Evolutionary conservation across 2,329 filamentous ascomycete genomes (phyloP).

Genomic region (Purpureocillium lavendulum): DNA sequence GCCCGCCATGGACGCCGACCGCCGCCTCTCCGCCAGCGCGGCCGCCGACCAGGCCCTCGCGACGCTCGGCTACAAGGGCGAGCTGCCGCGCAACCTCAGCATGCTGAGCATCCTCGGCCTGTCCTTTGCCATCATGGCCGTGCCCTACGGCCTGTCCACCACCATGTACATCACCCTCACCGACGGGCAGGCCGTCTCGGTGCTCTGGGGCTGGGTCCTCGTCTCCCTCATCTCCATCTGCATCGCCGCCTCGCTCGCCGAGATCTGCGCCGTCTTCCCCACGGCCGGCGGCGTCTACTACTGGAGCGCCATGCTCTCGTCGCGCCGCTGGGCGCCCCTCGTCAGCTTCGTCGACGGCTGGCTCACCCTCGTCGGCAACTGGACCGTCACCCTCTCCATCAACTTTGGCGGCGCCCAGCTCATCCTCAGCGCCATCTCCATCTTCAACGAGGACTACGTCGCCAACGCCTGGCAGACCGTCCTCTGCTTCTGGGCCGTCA

Average conservation of each 20-base stretch:
- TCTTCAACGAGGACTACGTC: constrained; percentile 53
- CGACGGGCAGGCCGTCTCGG: constrained; percentile 64
- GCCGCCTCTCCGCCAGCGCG: constrained; percentile 9
- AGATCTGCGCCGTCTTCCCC: constrained; percentile 62
- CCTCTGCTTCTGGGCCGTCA: constrained; percentile 63
- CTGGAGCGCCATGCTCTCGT: constrained; percentile 62
- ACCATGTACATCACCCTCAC: constrained; percentile 47
- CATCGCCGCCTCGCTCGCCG: constrained; percentile 61
- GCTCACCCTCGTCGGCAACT: constrained; percentile 67
- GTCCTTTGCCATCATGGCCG: constrained; percentile 44
- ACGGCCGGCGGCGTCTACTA: constrained; percentile 60
- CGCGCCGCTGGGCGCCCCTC: constrained; percentile 50
- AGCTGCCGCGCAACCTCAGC: constrained; percentile 41
- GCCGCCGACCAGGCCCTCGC: constrained; percentile 35
- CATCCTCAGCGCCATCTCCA: constrained; percentile 57
- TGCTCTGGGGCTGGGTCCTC: constrained; percentile 62
- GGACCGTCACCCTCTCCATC: constrained; percentile 60
- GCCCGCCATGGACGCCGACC: constrained; percentile 4
- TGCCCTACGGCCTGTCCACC: constrained; percentile 40
- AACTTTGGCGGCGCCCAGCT: constrained; percentile 65
- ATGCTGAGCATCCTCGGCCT: constrained; percentile 39
- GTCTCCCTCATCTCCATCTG: constrained; percentile 64
- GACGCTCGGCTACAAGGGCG: constrained; percentile 39
- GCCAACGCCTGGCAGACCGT: constrained; percentile 64
- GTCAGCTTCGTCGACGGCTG: constrained; percentile 67